Base-by-base conservation (phyloP, 2,329 filamentous ascomycete genomes). In the Neofusicoccum umdonicola region DNA sequence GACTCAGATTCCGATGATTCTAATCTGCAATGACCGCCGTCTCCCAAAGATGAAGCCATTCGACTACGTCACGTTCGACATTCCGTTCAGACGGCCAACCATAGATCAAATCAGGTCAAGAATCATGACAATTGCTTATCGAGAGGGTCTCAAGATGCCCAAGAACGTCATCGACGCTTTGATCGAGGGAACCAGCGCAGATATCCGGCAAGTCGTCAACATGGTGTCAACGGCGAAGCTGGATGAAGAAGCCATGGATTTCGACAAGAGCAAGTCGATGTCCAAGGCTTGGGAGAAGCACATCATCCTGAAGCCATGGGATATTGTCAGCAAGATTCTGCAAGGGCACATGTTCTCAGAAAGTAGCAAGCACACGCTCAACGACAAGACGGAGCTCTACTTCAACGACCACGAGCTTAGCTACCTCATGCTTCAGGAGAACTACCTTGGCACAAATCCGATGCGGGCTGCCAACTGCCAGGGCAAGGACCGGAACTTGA, bases 321-420 rank as follows among this genome's bases (percentile, higher is more conserved):
- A 99, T 73, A 99, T 99, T 72, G 93, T 92, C 67, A 87, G 90
- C 74, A 97, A 97, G 80, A 92, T 99, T 74, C 86, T 99, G 5
- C 92, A 87, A 31, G 89, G 92, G 3, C 92, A 92, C 42, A 87
- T 97, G 78, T 99, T 98, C 78, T 85, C 91, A 27, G 85, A 88
- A 4, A 87, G 88, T 57, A 96, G 92, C 78, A 96, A 92, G 69
- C 83, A 91, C 3, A 96, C 92, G 0, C 81, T 99, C 41, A 98
- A 98, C 74, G 94, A 99, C 77, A 99, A 99, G 83, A 95, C 96
- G 67, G 94, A 99, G 78, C 87, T 99, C 1, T 99, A 99, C 77
- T 99, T 99, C 83, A 98, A 99, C 76, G 95, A 99, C 72, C 95
- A 99, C 73, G 95, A 99, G 72, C 96, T 98, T 79, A 97, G 93